phyloP scores from a whole-genome alignment of 202 grass and related monocot species.

The Bolboschoenoplectus hybrid region DNA sequence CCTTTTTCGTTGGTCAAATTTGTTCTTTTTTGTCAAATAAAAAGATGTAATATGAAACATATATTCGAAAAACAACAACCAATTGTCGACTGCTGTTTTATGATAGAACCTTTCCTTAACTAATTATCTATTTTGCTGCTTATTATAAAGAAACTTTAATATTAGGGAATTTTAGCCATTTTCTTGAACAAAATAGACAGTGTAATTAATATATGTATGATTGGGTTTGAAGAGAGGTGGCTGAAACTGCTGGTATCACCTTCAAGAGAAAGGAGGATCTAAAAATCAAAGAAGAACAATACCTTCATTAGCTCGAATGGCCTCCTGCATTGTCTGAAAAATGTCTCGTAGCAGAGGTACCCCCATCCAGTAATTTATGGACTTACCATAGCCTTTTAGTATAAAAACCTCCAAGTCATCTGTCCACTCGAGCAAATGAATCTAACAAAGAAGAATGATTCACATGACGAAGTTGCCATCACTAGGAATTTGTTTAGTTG shows the following conservation, averaged over 20 bases:
- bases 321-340: constrained; percentile 87
- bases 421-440: constrained; percentile 83
- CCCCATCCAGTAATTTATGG: constrained; percentile 94
- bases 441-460: constrained; percentile 50
- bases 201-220: constrained; percentile 9
- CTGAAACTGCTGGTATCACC: background rate
- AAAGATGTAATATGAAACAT: background rate
- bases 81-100: background rate
- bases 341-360: constrained; percentile 80
- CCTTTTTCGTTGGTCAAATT: background rate
- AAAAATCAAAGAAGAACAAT: constrained; percentile 11
- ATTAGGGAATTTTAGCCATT: background rate
- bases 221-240: background rate
- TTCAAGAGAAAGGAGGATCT: background rate
- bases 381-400: constrained; percentile 92
- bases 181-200: background rate
- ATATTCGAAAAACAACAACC: background rate
- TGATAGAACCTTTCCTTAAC: background rate
- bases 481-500: background rate
- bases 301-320: constrained; percentile 85
- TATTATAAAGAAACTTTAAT: background rate
- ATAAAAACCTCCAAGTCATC: constrained; percentile 95
- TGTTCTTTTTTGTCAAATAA: background rate
- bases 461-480: background rate
- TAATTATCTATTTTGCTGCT: background rate